Conservation (phyloP, 2,329 filamentous ascomycete genomes). For the Alternaria gansuensis region DNA sequence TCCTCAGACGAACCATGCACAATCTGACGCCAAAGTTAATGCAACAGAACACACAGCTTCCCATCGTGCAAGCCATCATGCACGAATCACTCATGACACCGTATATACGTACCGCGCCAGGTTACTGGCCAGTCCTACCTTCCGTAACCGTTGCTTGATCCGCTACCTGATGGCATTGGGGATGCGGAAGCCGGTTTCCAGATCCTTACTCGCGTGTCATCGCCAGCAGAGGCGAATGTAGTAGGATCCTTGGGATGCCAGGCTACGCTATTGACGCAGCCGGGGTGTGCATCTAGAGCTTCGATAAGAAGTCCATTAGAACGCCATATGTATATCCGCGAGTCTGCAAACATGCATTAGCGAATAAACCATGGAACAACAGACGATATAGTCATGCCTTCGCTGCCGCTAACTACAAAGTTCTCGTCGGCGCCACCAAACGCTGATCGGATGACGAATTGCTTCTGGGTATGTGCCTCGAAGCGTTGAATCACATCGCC, state of each 20-base stretch:
- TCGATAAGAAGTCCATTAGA: conserved; percentile 81
- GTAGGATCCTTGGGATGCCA: conserved; percentile 87
- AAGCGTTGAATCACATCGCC: conserved; percentile 77
- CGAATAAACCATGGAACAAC: background rate
- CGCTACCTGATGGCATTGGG: conserved; percentile 21
- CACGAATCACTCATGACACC: background rate
- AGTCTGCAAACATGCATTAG: conserved; percentile 58
- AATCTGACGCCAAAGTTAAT: conserved; percentile 7
- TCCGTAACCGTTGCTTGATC: conserved; percentile 34
- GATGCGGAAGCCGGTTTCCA: conserved; percentile 55
- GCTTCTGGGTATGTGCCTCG: conserved; percentile 75
- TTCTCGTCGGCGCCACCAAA: conserved; percentile 93
- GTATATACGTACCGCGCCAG: background rate
- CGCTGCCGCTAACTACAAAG: conserved; percentile 90
- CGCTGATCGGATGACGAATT: conserved; percentile 80
- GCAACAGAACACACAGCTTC: conserved; percentile 3
- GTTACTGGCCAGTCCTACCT: conserved; percentile 22
- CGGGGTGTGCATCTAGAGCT: conserved; percentile 76
- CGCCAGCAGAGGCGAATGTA: conserved; percentile 90
- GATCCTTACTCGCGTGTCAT: conserved; percentile 87
- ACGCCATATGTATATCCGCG: conserved; percentile 86
- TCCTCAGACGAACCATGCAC: conserved; percentile 1
- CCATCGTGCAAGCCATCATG: conserved; percentile 6
- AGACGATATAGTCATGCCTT: conserved; percentile 66
- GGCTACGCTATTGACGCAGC: conserved; percentile 83